Conservation (phyloP, 495 filamentous ascomycete genomes). For the Penicillium roqueforti region DNA sequence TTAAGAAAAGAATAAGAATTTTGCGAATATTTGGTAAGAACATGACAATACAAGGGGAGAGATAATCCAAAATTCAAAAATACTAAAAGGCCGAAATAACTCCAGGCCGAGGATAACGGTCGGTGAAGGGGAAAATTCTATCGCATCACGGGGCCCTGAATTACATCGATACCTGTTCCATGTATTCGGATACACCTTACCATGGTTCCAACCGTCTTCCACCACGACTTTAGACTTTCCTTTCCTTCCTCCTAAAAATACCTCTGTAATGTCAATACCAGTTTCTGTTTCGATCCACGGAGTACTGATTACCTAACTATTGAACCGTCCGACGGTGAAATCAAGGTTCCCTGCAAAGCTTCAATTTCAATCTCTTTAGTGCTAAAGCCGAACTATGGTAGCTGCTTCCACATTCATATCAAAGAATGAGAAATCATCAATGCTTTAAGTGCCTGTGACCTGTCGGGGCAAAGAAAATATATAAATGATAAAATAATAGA, state of each 20-base stretch:
- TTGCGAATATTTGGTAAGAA: slow-evolving; percentile 16
- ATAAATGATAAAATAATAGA: not conserved
- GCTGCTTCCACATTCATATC: not conserved
- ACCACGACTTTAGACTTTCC: slow-evolving; percentile 1
- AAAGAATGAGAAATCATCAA: not conserved
- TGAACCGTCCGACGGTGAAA: not conserved
- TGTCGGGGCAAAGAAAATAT: slow-evolving; percentile 1
- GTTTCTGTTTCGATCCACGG: slow-evolving; percentile 22
- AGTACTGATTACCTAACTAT: not conserved
- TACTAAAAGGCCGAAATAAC: slow-evolving; percentile 12
- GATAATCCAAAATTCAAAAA: slow-evolving; percentile 18
- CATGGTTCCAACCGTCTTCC: slow-evolving; percentile 4
- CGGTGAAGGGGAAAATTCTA: slow-evolving; percentile 25
- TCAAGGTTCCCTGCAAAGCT: too few species aligned
- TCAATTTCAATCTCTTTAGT: too few species aligned
- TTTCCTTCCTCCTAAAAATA: slow-evolving; percentile 15
- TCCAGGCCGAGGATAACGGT: slow-evolving; percentile 25
- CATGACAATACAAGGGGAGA: slow-evolving; percentile 33
- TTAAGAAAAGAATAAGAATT: slow-evolving; percentile 6
- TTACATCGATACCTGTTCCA: slow-evolving; percentile 2
- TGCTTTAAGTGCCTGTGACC: slow-evolving; percentile 13
- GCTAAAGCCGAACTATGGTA: too few species aligned
- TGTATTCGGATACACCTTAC: not conserved
- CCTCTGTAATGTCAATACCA: slow-evolving; percentile 21
- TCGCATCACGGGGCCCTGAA: slow-evolving; percentile 25